A percentile compares a stretch with the other conserved stretches of the same genome.
Conservation (phyloP, 2,329 filamentous ascomycete genomes). For the Colletotrichum destructivum region DNA sequence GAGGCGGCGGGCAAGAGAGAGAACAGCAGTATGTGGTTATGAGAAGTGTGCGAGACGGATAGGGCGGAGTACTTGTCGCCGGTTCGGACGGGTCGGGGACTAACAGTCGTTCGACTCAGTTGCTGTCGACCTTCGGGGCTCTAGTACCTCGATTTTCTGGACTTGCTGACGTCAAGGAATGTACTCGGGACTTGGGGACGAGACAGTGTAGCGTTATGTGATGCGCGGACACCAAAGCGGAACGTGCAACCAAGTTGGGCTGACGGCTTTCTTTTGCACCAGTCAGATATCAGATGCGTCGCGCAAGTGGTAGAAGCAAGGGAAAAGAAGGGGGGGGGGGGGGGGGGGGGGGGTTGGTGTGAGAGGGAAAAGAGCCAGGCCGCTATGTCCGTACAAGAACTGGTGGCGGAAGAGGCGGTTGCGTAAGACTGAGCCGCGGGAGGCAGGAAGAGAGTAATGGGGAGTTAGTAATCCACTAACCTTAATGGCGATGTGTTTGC, state of each 20-base stretch:
- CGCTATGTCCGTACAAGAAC: slow-evolving; percentile 17
- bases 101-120: slow-evolving; percentile 1
- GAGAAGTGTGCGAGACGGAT: not conserved
- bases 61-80: slow-evolving; percentile 1
- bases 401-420: slow-evolving; percentile 45
- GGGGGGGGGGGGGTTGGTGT: not conserved
- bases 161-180: not conserved
- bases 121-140: slow-evolving; percentile 10
- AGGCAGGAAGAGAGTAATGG: slow-evolving; percentile 9
- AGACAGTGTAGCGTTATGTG: slow-evolving; percentile 19
- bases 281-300: slow-evolving; percentile 23
- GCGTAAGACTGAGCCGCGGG: slow-evolving; percentile 44
- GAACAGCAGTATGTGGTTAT: not conserved
- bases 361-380: slow-evolving; percentile 5
- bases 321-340: slow-evolving; percentile 9
- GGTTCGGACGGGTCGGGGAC: slow-evolving; percentile 38
- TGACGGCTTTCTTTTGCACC: slow-evolving; percentile 13
- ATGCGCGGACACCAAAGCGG: slow-evolving; percentile 22
- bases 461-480: not conserved
- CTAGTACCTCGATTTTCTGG: slow-evolving; percentile 14
- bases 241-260: slow-evolving; percentile 12
- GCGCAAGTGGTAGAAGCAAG: slow-evolving; percentile 11
- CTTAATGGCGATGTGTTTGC: slow-evolving; percentile 10
- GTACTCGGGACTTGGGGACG: slow-evolving; percentile 21
- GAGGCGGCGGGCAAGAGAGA: not conserved